Evolutionary conservation across 208 protist species (phyloP).

Genomic region (Leishmania gerbilli): DNA sequence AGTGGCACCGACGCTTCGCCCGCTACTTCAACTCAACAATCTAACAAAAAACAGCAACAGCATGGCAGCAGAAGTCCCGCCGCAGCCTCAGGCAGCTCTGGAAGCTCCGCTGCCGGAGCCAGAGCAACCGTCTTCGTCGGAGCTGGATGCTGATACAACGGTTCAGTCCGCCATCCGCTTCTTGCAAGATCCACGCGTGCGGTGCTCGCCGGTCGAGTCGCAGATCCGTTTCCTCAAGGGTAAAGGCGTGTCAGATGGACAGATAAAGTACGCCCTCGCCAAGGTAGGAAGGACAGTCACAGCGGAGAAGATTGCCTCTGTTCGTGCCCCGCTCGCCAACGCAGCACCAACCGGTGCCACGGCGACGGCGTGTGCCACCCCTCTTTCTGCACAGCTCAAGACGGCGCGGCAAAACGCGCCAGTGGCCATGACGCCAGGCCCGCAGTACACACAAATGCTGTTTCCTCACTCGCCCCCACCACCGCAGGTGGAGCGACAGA

Average conservation of each 20-base stretch:
- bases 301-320: conserved; percentile 44
- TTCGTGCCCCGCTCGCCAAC: conserved; percentile 14
- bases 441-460: conserved; percentile 40
- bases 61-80: not conserved
- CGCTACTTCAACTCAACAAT: not conserved
- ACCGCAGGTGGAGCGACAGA: conserved; percentile 22
- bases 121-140: conserved; percentile 16
- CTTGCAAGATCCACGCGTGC: conserved; percentile 66
- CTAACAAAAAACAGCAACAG: not conserved
- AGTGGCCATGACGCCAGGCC: conserved; percentile 5
- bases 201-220: conserved; percentile 42
- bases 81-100: conserved; percentile 5
- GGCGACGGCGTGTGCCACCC: not conserved
- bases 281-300: conserved; percentile 53
- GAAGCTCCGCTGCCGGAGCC: conserved; percentile 19
- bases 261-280: conserved; percentile 68
- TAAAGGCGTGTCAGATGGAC: conserved; percentile 66
- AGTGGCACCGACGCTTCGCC: not conserved
- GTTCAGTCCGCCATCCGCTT: conserved; percentile 65
- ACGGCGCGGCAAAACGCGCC: conserved; percentile 7
- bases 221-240: conserved; percentile 80
- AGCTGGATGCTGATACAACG: conserved; percentile 28
- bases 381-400: conserved; percentile 9
- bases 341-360: not conserved
- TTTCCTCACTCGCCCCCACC: conserved; percentile 46